Base-by-base conservation (phyloP, 139 green algal species). In the Tetraselmis striata region DNA sequence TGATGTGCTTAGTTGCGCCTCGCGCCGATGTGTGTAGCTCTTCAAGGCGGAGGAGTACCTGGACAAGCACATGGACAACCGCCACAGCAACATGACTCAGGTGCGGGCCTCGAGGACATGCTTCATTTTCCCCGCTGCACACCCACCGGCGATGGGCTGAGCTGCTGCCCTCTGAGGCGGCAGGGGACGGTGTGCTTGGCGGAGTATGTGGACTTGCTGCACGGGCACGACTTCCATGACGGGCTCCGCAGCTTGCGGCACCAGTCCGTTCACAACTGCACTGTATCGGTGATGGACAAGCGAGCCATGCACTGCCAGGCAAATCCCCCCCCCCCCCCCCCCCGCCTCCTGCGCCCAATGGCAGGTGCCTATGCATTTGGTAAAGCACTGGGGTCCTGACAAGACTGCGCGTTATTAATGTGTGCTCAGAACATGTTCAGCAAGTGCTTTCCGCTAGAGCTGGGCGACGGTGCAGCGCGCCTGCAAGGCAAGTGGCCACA, bases 21-120 rank as follows among this genome's bases (percentile, higher is more conserved):
- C n/a, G 45, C n/a, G n/a, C n/a, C n/a, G n/a, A n/a, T n/a, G 45
- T 18, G 45, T 67, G 45, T 18, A 83, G 76, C 80, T 29, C 25
- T 83, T 83, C 58, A 79, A 32, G 29, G 28, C 32, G 31, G 80
- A 83, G n/a, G 80, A 79, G 32, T 79, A 79, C 11, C 31, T 83
- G 31, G 80, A 83, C 80, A 83, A 83, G 32, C 80, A 83, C 80
- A 31, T 83, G 31, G 32, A 32, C 76, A 83, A 83, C 30, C 30
- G 80, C 1, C 80, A 83, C 59, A 18, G 11, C 45, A 67, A 67
- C 45, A 67, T 67, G 45, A 67, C 45, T n/a, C n/a, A n/a, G n/a
- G n/a, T n/a, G n/a, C n/a, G n/a, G n/a, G n/a, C n/a, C n/a, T n/a
- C n/a, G n/a, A n/a, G n/a, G n/a, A n/a, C n/a, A n/a, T n/a, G n/a